Evolutionary conservation across 306 rosid species (phyloP), one percentile per base, ranked within the genome.

Genomic region (Datisca glomerata): DNA sequence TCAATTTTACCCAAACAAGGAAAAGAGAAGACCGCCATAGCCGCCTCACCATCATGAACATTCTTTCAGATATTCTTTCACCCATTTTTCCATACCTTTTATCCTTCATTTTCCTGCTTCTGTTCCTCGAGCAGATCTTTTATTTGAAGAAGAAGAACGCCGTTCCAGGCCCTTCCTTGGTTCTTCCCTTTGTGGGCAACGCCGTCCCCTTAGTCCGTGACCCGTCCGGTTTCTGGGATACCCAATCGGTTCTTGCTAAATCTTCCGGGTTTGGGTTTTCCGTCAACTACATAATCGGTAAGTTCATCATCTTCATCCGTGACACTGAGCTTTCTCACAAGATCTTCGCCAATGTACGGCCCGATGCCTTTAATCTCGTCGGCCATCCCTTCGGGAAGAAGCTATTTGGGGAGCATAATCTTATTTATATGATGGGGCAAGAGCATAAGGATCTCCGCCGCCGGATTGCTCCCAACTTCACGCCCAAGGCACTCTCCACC

Each of bases 351-450:
- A 89, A 89, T 63, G 97, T 89, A 7, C 69, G 74, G 12, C 82
- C 91, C 24, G 65, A 83, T 18, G 95, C 93, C 0, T 76, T 89
- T 43, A 67, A 22, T 19, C 67, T 89, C 0, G 75, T 89, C 20
- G 95, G 95, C 12, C 97, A 89, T 20, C 97, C 97, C 1, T 89
- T 89, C 15, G 97, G 95, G 0, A 83, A 89, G 21, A 89, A 83
- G 47, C 93, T 89, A 1, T 89, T 89, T 32, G 97, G 95, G 1
- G 81, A 89, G 0, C 93, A 83, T 43, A 89, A 89, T 45, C 79
- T 89, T 32, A 89, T 89, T 29, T 83, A 80, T 68, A 76, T 74
- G 86, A 69, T 68, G 41, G 97, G 97, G 1, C 89, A 83, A 24
- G 64, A 64, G 2, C 97, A 89, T 42, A 89, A 80, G 33, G 82